phyloP scores from a whole-genome alignment of 345 rosid species.

The Capsella bursapastoris region DNA sequence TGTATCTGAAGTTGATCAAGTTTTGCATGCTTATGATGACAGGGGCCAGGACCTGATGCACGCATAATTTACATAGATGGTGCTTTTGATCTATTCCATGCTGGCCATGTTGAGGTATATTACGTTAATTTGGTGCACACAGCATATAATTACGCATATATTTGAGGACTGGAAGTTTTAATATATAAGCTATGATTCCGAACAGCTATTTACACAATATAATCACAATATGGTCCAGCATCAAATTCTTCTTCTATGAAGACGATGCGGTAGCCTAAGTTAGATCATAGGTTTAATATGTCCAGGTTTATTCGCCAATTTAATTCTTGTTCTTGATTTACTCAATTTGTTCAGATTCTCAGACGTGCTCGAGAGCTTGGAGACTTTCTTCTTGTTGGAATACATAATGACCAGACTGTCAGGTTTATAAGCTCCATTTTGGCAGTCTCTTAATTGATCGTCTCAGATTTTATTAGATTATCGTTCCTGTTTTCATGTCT shows the following conservation, averaged over 20 bases:
- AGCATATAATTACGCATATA: not conserved
- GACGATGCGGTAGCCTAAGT: not conserved
- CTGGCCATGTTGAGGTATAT: conserved; percentile 96
- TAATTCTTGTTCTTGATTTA: conserved; percentile 18
- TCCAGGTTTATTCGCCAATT: not conserved
- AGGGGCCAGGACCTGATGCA: conserved; percentile 94
- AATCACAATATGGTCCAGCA: not conserved
- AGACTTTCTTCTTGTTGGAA: conserved; percentile 91
- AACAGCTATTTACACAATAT: not conserved
- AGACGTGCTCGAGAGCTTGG: conserved; percentile 90
- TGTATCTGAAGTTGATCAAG: conserved; percentile 18
- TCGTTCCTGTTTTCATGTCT: not conserved
- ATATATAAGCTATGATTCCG: no score
- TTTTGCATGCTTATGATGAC: conserved; percentile 34
- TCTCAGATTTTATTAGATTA: conserved; percentile 11
- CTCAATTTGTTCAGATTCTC: conserved; percentile 61
- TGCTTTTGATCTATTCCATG: conserved; percentile 97
- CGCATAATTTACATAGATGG: conserved; percentile 90
- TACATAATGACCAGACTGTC: conserved; percentile 83
- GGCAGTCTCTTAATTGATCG: conserved; percentile 3
- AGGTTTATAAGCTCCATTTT: conserved; percentile 52
- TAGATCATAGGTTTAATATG: not conserved
- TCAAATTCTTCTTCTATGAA: not conserved
- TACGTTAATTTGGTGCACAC: conserved; percentile 22
- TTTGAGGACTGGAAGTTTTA: not conserved